phyloP scores from a whole-genome alignment of 2,329 filamentous ascomycete species.

The Colletotrichum filicis region DNA sequence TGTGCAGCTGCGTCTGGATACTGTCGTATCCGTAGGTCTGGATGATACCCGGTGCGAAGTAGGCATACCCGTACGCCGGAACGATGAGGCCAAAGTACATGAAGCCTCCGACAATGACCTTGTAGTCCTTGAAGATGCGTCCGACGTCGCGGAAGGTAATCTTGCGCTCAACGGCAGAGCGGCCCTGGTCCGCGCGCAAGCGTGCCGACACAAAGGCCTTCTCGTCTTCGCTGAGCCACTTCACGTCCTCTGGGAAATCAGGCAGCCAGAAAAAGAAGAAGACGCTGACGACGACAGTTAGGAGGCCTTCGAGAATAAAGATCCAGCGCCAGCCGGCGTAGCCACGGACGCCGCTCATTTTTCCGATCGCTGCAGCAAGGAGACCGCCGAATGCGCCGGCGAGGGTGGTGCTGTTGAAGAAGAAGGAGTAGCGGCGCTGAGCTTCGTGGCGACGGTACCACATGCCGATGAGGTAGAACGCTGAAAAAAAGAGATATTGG shows the following conservation, averaged over 20 bases:
- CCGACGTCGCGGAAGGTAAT: conserved; percentile 69
- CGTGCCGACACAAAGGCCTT: conserved; percentile 73
- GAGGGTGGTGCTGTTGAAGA: conserved; percentile 82
- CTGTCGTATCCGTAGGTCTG: conserved; percentile 70
- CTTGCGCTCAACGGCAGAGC: conserved; percentile 70
- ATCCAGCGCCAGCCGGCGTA: conserved; percentile 86
- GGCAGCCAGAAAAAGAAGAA: conserved; percentile 77
- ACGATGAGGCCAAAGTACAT: conserved; percentile 88
- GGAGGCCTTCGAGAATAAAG: conserved; percentile 79
- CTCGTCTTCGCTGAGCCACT: conserved; percentile 79
- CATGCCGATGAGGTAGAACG: conserved; percentile 81
- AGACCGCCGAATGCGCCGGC: conserved; percentile 41
- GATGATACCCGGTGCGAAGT: conserved; percentile 81
- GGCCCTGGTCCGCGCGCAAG: conserved; percentile 75
- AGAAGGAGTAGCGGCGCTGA: conserved; percentile 92
- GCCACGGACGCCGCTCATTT: conserved; percentile 78
- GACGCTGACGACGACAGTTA: conserved; percentile 71
- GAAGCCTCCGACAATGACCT: conserved; percentile 78
- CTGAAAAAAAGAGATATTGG: conserved; percentile 37
- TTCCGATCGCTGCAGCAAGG: conserved; percentile 56
- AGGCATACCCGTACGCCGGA: conserved; percentile 81
- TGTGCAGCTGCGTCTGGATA: conserved; percentile 68
- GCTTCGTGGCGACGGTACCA: conserved; percentile 91
- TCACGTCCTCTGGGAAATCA: conserved; percentile 79
- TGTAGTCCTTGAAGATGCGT: conserved; percentile 77